Evolutionary conservation across 345 rosid species (phyloP), one percentile per base, ranked within the genome.

Genomic region (Lepidium sativum): DNA sequence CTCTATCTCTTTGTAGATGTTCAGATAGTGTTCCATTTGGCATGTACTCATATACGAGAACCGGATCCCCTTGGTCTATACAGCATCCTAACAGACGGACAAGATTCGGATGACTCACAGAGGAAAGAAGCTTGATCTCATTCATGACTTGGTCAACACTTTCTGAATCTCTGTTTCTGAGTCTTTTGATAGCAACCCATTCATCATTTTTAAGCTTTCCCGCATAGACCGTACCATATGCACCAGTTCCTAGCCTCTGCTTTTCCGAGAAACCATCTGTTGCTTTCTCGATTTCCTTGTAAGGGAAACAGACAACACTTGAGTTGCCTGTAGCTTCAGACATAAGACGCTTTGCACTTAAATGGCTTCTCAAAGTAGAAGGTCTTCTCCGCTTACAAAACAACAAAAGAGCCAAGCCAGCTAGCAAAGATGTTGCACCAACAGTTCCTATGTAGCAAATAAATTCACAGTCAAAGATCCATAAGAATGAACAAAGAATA

Each of bases 31-130:
- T 87, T 60, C 98, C 97, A 13, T 92, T 77, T 0, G 96, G 94
- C 98, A 92, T 87, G 63, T 61, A 92, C 71, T 92, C 98, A 6
- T 92, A 92, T 27, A 89, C 87, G 1, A 92, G 90, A 60, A 92
- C 89, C 0, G 89, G 96, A 58, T 92, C 96, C 1, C 96, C 96
- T 60, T 86, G 86, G 72, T 87, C 96, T 9, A 92, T 77, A 80
- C 97, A 92, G 67, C 91, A 92, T 56, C 97, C 98, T 16, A 89
- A 73, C 37, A 92, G 89, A 13, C 96, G 96, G 13, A 92, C 97
- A 12, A 92, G 80, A 77, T 89, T 92, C 9, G 89, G 94, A 63
- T 92, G 98, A 76, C 96, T 86, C 37, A 92, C 97, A 6, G 94
- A 86, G 0, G 98, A 85, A 45, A 92, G 84, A 65, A 92, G 98